Conservation (phyloP, 371 early-diverging fungal genomes). For the Choanephora cucurbitarum region DNA sequence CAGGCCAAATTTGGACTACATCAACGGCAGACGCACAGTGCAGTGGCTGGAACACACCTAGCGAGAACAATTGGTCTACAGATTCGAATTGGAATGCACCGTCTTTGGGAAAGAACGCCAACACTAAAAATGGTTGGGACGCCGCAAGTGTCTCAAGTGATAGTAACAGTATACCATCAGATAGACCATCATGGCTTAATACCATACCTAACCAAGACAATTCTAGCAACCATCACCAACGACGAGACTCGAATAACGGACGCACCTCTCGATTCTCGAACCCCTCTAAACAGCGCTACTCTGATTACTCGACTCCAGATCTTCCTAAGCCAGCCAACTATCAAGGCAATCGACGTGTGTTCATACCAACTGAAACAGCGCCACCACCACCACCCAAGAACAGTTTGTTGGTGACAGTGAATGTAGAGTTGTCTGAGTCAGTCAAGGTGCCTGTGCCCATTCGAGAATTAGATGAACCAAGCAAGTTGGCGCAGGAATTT, state of each 20-base stretch:
- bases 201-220: constrained; percentile 2
- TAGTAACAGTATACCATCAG: constrained; percentile 13
- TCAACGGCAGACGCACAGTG: too few species aligned
- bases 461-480: constrained; percentile 23
- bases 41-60: too few species aligned
- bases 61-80: neutral
- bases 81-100: neutral
- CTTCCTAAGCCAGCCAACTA: constrained; percentile 22
- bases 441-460: constrained; percentile 10
- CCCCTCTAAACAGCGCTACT: constrained; percentile 15
- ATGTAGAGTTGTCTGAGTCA: constrained; percentile 17
- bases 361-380: constrained; percentile 10
- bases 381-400: constrained; percentile 22
- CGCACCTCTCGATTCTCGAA: constrained; percentile 11
- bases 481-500: constrained; percentile 15
- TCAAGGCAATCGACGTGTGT: neutral
- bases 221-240: neutral
- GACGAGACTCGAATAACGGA: neutral
- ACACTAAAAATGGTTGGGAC: neutral
- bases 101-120: neutral
- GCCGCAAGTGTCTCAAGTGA: neutral
- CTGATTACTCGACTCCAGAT: constrained; percentile 5
- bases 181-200: constrained; percentile 19
- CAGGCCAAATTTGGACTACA: too few species aligned
- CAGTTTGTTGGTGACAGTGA: constrained; percentile 9